Base-by-base conservation (phyloP, 495 filamentous ascomycete species). In the Endocarpon pusillum region DNA sequence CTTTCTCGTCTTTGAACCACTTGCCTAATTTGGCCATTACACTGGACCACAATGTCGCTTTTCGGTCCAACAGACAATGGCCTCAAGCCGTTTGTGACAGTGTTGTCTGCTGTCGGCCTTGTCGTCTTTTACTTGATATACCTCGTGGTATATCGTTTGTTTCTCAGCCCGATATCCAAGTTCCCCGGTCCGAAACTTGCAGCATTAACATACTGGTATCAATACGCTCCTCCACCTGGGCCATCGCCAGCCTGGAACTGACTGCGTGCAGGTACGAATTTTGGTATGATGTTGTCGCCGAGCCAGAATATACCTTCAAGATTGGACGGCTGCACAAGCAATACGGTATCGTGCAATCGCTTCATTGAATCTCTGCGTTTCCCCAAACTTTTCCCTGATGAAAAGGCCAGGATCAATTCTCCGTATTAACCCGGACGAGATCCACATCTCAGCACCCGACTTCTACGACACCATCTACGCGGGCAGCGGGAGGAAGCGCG, bases 161-260 rank as follows among this genome's bases (percentile, higher is more conserved):
- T 23, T 30, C 29, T 32, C 24, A 36, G 34, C 30, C 35, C 39
- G 14, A 19, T 41, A 18, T 24, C 39, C 7, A 25, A 38, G 14
- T 32, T 41, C 16, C 38, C 39, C 23, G 39, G 39, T 2, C 66
- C 66, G 5, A 55, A 51, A 26, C 42, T 69, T 21, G 66, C 62
- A 2, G 51, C 53, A 1, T n/a, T 43, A n/a, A 53, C 53, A 1
- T 28, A 35, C n/a, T 48, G 41, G 47, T 54, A 53, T 42, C 49
- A 54, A n/a, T n/a, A n/a, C n/a, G n/a, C n/a, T n/a, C n/a, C n/a
- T n/a, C 19, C 32, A 16, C 28, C n/a, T n/a, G n/a, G n/a, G n/a
- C n/a, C n/a, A n/a, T n/a, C n/a, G n/a, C n/a, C n/a, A n/a, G n/a
- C n/a, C n/a, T n/a, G n/a, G n/a, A n/a, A n/a, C n/a, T n/a, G n/a